Evolutionary conservation across 2,329 filamentous ascomycete genomes (phyloP).

Genomic region (Sclerotinia spermophila): DNA sequence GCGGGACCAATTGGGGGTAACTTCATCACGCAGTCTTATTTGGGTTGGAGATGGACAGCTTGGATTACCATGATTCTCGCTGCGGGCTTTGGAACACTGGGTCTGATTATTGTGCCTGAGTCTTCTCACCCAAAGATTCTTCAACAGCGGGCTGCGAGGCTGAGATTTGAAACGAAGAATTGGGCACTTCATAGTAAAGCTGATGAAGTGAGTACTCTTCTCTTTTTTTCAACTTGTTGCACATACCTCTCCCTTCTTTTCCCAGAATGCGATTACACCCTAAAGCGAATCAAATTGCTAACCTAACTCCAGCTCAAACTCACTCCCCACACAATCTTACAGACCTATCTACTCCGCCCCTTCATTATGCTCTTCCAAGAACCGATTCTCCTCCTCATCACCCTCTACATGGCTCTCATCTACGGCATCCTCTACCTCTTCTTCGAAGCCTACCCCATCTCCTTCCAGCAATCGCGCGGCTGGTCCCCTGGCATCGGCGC

Average conservation of each 20-base stretch:
- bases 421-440: constrained; percentile 39
- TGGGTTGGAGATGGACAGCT: constrained; percentile 56
- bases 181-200: constrained; percentile 38
- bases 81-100: constrained; percentile 37
- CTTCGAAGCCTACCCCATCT: constrained; percentile 47
- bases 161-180: constrained; percentile 43
- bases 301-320: constrained; percentile 43
- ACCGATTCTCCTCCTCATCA: constrained; percentile 31
- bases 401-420: constrained; percentile 31
- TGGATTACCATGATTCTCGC: constrained; percentile 52
- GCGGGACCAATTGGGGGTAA: constrained; percentile 39
- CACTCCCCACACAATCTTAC: constrained; percentile 45
- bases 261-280: constrained; percentile 53
- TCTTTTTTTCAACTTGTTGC: constrained; percentile 63
- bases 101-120: constrained; percentile 11
- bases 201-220: constrained; percentile 49
- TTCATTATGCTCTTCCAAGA: constrained; percentile 40
- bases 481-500: constrained; percentile 41
- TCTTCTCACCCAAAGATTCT: constrained; percentile 39
- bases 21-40: constrained; percentile 45
- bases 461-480: constrained; percentile 42
- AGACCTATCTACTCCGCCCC: constrained; percentile 38
- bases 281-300: not conserved
- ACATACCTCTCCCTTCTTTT: constrained; percentile 61
- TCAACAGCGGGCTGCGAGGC: constrained; percentile 44